Evolutionary conservation across 305 asterid species (phyloP), one percentile per base, ranked within the genome.

Genomic region (Solanum aculeatissimum): DNA sequence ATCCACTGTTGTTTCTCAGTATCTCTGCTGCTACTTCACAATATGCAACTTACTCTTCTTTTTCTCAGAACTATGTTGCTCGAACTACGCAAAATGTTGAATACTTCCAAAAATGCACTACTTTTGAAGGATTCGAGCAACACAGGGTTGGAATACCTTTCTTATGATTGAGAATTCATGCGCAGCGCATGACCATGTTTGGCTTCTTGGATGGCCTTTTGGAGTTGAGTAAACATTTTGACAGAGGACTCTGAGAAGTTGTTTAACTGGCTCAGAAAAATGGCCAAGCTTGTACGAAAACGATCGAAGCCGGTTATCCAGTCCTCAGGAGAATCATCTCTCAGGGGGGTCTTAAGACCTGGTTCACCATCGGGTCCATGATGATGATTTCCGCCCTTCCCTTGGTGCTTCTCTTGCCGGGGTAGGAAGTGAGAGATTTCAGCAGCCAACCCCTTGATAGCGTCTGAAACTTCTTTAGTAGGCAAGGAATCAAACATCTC

Each of bases 351-450:
- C 2, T 81, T 71, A 49, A 49, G 35, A 18, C 79, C 86, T 16
- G 68, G 85, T 10, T 91, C 93, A 29, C 42, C 55, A 43, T 83
- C 47, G 14, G 53, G 85, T 82, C 72, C 84, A 60, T 77, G 85
- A 43, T 70, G 77, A 35, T 63, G 85, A 18, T 83, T 89, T 83
- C 63, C 88, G 27, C 84, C 83, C 84, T 93, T 92, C 42, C 91
- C 93, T 42, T 88, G 94, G 90, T 82, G 90, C 91, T 92, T 97
- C 88, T 94, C 98, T 81, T 91, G 98, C 49, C 83, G 97, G 6
- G 99, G 99, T 83, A 94, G 85, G 58, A 95, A 90, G 78, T 85
- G 94, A 7, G 98, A 84, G 11, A 94, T 90, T 86, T 94, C 97
- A 3, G 91, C 88, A 6, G 94, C 93, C 84, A 97, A 88, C 35